Conservation (phyloP, 2,329 filamentous ascomycete species). For the Aspergillus aculeatinus region DNA sequence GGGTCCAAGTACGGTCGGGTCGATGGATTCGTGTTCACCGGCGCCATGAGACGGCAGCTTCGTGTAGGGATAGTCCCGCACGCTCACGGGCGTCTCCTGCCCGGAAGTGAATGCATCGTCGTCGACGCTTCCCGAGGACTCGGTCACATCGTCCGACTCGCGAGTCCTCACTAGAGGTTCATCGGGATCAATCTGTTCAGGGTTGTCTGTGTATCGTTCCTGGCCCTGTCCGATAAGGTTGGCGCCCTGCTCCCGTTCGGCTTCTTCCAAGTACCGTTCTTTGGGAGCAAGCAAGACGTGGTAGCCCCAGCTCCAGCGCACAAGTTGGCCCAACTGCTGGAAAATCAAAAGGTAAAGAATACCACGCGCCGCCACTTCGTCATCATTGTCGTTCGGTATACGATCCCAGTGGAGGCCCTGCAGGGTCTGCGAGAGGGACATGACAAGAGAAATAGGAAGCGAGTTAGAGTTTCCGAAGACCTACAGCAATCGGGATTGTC, state of each 20-base stretch:
- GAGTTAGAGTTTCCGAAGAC: constrained; percentile 99
- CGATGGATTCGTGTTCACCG: constrained; percentile 19
- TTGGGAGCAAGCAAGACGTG: constrained; percentile 89
- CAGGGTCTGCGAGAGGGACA: constrained; percentile 89
- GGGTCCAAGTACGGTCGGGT: constrained; percentile 27
- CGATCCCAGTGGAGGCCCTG: constrained; percentile 91
- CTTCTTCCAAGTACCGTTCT: constrained; percentile 52
- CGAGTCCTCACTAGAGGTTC: constrained; percentile 37
- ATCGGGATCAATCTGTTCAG: constrained; percentile 38
- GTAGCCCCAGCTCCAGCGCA: constrained; percentile 98
- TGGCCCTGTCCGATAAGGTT: constrained; percentile 41
- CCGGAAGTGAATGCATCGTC: constrained; percentile 36
- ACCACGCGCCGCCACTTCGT: constrained; percentile 88
- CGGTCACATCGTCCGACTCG: constrained; percentile 28
- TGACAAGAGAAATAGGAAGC: constrained; percentile 89
- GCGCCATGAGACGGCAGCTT: constrained; percentile 31
- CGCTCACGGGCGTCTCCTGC: constrained; percentile 41
- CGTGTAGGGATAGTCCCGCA: constrained; percentile 34
- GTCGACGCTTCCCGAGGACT: constrained; percentile 12
- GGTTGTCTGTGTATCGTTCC: constrained; percentile 41
- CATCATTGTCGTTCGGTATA: constrained; percentile 87
- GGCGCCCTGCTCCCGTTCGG: constrained; percentile 37
- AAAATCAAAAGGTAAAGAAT: constrained; percentile 96
- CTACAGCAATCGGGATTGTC: constrained; percentile 34
- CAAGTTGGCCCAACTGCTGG: constrained; percentile 91